Base-by-base conservation (phyloP, 805 yeast species). In the Myxozyma neglecta region DNA sequence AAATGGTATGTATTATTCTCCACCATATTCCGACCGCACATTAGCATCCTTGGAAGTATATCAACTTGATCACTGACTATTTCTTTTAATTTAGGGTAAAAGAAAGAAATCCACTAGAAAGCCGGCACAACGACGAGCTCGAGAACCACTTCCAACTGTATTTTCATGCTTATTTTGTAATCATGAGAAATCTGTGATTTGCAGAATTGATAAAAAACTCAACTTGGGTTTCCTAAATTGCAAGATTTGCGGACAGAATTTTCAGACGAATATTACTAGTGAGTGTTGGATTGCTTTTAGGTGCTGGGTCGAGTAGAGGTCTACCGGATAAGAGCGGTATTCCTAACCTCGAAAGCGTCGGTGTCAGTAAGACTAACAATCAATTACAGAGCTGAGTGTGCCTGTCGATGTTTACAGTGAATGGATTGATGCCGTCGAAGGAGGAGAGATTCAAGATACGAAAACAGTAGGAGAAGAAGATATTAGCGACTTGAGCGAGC, bases 361-460 rank as follows among this genome's bases (percentile, higher is more conserved):
- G 29, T 24, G 4, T 24, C 29, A 24, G 5, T 24, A 3, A 24
- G 29, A 24, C 29, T 24, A 24, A 24, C 29, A 39, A 18, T 6
- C 14, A 32, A 13, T n/a, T 18, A 16, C 29, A 72, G 77, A 90
- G 3, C 78, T 88, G 55, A 75, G 80, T 8, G 97, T 89, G 60
- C 97, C 99, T 0, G 91, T 93, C 46, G 99, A 93, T 76, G 88
- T 93, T 14, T 93, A 93, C 73, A 87, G 96, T 53, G 98, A 93
- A 74, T 93, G 99, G 99, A 90, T 90, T 56, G 99, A 93, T 78
- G 98, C 98, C 0, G 89, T 93, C 76, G 96, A 88, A 70, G 90
- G 89, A 39, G 87, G 89, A 56, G 94, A 93, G 90, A 87, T 77
- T 61, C 62, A 42, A 46, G 70, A 34, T 56, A 56, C 53, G 63